Conservation (phyloP, 768 basidiomycete species). For the Sistotremastrum niveocremeum region DNA sequence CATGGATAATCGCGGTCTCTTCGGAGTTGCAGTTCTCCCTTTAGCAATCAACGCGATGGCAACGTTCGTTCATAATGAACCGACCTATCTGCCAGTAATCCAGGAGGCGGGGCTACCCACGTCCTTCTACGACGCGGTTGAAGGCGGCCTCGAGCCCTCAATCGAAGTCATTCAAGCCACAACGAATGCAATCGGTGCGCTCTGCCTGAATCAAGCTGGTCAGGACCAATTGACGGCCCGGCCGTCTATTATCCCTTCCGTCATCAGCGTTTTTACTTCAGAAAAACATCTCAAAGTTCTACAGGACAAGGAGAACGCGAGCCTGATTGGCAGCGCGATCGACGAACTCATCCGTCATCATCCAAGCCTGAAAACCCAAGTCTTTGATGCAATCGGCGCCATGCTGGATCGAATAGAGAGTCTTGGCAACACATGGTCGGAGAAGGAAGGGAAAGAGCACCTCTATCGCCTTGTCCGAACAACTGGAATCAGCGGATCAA, state of each 20-base stretch:
- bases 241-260: constrained; percentile 69
- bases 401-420: constrained; percentile 64
- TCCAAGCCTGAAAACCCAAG: constrained; percentile 65
- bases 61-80: constrained; percentile 97
- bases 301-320: constrained; percentile 86
- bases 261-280: constrained; percentile 79
- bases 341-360: constrained; percentile 97
- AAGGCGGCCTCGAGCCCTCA: constrained; percentile 71
- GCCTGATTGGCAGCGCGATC: constrained; percentile 74
- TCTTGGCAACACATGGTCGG: constrained; percentile 45
- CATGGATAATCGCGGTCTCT: constrained; percentile 65
- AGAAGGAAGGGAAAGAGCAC: constrained; percentile 44
- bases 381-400: constrained; percentile 64
- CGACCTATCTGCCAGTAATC: constrained; percentile 82
- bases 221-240: constrained; percentile 67
- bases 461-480: constrained; percentile 49
- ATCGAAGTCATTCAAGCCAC: constrained; percentile 90
- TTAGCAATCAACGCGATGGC: constrained; percentile 89
- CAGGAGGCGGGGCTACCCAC: constrained; percentile 89
- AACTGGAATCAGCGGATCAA: background rate
- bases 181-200: constrained; percentile 88
- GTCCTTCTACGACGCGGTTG: constrained; percentile 75
- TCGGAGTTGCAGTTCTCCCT: constrained; percentile 78
- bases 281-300: constrained; percentile 72
- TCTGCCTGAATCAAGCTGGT: constrained; percentile 88